Evolutionary conservation across 306 rosid genomes (phyloP), one percentile per base, ranked within the genome.

Genomic region (Acacia acuminata): DNA sequence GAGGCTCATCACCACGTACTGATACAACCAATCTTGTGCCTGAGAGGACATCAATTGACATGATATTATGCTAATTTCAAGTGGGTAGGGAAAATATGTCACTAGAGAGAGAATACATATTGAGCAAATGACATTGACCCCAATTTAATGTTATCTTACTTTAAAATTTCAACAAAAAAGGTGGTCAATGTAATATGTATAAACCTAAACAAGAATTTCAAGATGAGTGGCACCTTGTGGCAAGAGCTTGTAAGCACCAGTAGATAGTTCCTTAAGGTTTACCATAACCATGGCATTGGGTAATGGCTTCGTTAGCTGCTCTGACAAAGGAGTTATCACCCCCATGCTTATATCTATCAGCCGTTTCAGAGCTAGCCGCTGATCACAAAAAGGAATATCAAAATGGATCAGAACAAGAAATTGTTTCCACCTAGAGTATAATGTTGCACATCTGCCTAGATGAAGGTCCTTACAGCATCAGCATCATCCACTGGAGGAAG

Each of bases 341-440:
- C 99, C 99, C 93, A 96, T 79, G 80, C 99, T 94, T 73, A 96
- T 84, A 83, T 96, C 99, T 27, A 92, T 86, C 85, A 96, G 82
- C 87, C 99, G 92, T 85, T 92, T 96, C 82, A 96, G 93, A 75
- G 97, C 96, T 63, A 96, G 91, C 79, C 98, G 89, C 99, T 96
- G 91, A 85, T 87, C 85, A 82, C 61, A 83, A 22, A 77, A 77
- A 58, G 36, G 79, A 71, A 69, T 20, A 44, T 25, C 80, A 73
- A 79, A 82, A 27, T 14, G 53, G 42, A 63, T 77, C 51, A 77
- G 75, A 64, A 64, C 10, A 30, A 44, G 50, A 53, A 75, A 79
- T 45, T 47, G 60, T 58, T 67, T 77, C 30, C 34, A 76, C 78
- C 58, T 40, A 69, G 84, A 82, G 78, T 63, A 75, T 56, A 15